These are phyloP conservation scores for Phytopythium vexans DNA, from an alignment of 352 stramenopile genomes.

Conservation along the genomic window DNA sequence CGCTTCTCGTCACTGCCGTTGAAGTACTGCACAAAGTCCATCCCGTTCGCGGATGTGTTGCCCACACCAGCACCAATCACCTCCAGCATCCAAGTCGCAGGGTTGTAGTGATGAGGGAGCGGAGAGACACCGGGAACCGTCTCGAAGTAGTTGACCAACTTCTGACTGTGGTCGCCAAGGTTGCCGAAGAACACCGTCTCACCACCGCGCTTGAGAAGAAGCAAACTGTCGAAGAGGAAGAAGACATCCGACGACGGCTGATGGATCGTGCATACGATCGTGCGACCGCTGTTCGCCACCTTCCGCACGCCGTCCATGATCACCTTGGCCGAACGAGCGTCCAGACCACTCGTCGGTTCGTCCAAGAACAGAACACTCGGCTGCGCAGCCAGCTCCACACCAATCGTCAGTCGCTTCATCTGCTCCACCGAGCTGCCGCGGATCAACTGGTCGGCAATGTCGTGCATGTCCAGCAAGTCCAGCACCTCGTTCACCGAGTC, in stretches of 20 bases:
- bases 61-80: slow-evolving; percentile 35
- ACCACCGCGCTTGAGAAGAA: slow-evolving; percentile 83
- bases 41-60: slow-evolving; percentile 6
- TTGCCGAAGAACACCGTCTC: slow-evolving; percentile 30
- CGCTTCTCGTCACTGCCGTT: slow-evolving; percentile 11
- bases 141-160: slow-evolving; percentile 26
- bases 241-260: too few species aligned
- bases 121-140: slow-evolving; percentile 10
- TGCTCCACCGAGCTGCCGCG: slow-evolving; percentile 18
- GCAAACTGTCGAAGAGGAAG: slow-evolving; percentile 68
- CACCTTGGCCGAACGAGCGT: slow-evolving; percentile 68
- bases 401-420: slow-evolving; percentile 38
- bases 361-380: slow-evolving; percentile 74
- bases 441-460: slow-evolving; percentile 38
- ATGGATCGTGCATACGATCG: too few species aligned
- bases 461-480: slow-evolving; percentile 27
- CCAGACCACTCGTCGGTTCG: slow-evolving; percentile 71
- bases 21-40: slow-evolving; percentile 17
- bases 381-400: slow-evolving; percentile 66
- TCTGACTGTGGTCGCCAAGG: slow-evolving; percentile 6
- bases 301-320: too few species aligned
- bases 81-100: too few species aligned
- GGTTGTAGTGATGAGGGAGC: slow-evolving; percentile 26
- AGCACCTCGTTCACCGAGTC: slow-evolving; percentile 31
- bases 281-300: too few species aligned